Percentiles rank a stretch among this genome's conserved stretches.
These are phyloP conservation scores for Ochetophila trinervis DNA, from an alignment of 306 rosid genomes.

Conservation along the genomic window DNA sequence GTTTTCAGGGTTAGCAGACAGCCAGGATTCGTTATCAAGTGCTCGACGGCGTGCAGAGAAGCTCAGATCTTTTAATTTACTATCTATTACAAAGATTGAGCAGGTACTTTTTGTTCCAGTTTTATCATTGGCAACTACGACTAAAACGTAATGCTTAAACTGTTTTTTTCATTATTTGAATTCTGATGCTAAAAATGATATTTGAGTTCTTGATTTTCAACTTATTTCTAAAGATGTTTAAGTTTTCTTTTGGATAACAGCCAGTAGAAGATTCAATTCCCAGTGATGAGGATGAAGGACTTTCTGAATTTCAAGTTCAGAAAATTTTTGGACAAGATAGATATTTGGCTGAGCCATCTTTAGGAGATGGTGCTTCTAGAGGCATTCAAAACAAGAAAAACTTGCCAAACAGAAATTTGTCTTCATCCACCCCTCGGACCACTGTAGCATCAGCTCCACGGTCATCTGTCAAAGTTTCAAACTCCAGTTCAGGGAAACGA, in stretches of 20 bases:
- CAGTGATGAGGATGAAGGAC: constrained; percentile 74
- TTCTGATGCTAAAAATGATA: constrained; percentile 6
- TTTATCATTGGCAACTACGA: constrained; percentile 23
- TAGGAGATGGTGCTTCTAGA: constrained; percentile 49
- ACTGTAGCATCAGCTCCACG: constrained; percentile 48
- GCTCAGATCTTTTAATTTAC: constrained; percentile 57
- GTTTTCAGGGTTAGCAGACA: constrained; percentile 64
- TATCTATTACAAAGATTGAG: constrained; percentile 55
- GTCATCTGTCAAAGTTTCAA: constrained; percentile 45
- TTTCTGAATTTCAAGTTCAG: constrained; percentile 60
- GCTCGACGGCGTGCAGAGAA: constrained; percentile 63
- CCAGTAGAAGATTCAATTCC: constrained; percentile 68
- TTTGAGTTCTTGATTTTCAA: constrained; percentile 8
- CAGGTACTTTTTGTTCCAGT: constrained; percentile 55
- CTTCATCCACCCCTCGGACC: constrained; percentile 60
- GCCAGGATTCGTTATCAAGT: constrained; percentile 50
- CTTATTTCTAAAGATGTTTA: constrained; percentile 21
- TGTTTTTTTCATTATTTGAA: constrained; percentile 3
- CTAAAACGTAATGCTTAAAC: constrained; percentile 17
- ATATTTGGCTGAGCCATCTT: constrained; percentile 35
- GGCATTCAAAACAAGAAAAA: constrained; percentile 49
- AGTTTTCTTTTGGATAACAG: constrained; percentile 48
- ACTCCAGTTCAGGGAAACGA: constrained; percentile 59
- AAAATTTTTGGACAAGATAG: constrained; percentile 44
- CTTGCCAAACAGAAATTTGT: constrained; percentile 46